A percentile compares a stretch with the other conserved stretches of the same genome.
Evolutionary conservation across 176 grass and related monocot species (phyloP).

Genomic region (Aegilops longissima): DNA sequence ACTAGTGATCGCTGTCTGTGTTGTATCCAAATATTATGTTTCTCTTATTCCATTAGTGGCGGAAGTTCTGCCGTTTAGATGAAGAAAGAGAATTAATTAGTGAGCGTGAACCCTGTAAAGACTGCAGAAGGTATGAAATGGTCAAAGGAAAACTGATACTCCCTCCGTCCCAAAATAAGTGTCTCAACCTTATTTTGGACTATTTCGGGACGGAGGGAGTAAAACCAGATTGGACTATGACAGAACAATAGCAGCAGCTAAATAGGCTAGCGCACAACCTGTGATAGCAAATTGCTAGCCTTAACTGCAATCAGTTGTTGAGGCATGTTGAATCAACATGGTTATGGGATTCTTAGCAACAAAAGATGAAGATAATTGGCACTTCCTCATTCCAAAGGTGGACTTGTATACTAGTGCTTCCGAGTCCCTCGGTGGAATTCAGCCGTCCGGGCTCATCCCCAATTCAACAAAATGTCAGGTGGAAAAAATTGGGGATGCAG

Average conservation of each 20-base stretch:
- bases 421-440: conserved; percentile 19
- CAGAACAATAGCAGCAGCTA: neutral
- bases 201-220: too few species aligned
- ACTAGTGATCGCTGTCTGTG: neutral
- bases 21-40: neutral
- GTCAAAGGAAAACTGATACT: neutral
- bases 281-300: neutral
- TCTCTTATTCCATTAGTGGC: neutral
- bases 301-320: neutral
- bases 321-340: neutral
- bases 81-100: neutral
- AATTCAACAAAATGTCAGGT: neutral
- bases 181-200: too few species aligned
- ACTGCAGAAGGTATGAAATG: neutral
- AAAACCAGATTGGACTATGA: neutral
- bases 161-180: too few species aligned
- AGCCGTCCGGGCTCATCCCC: neutral
- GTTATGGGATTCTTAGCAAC: neutral
- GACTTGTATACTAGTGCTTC: conserved; percentile 30
- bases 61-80: neutral
- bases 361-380: neutral
- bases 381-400: too few species aligned
- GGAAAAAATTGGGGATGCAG: conserved; percentile 18
- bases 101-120: neutral
- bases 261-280: neutral